Evolutionary conservation across 2,329 filamentous ascomycete species (phyloP), one percentile per base, ranked within the genome.

Genomic region (Nemania sp.): DNA sequence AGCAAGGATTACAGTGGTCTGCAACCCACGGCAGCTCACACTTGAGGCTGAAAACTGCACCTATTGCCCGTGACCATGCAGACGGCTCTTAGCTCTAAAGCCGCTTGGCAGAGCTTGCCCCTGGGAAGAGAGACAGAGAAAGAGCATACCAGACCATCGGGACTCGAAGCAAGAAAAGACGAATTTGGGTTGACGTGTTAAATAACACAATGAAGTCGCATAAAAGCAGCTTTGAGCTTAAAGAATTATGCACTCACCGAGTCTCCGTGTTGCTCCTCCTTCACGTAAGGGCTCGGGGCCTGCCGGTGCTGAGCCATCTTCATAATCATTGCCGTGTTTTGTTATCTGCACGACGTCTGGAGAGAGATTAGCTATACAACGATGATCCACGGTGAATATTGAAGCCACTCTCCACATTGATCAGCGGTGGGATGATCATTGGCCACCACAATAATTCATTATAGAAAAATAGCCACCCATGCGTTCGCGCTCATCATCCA

Each of bases 261-360:
- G 64, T 79, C 78, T 64, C 72, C 70, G 39, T 75, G 74, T 18
- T 68, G 70, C 68, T 80, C 78, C 65, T 79, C 77, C 67, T 80
- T 79, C 62, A 75, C 66, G 57, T 74, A 78, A 50, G 76, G 74
- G 72, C 74, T 73, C 55, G 76, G 70, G 69, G 73, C 75, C 75
- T 79, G 77, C 65, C 77, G 76, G 65, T 78, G 77, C 66, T 78
- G 77, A 66, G 76, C 76, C 78, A 80, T 80, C 68, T 76, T 76
- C 69, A 77, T 75, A 71, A 77, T 74, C 77, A 79, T 79, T 63
- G 65, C 64, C 65, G 57, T 64, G 37, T 59, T 47, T 54, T 29
- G 54, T 54, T 50, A 18, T 54, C 39, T 40, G 53, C 42, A 57
- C 59, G 48, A 57, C 43, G 57, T 61, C 59, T 67, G 57, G 47